Evolutionary conservation across 2,329 filamentous ascomycete species (phyloP), one percentile per base, ranked within the genome.

Genomic region (Amylocarpus encephaloides): DNA sequence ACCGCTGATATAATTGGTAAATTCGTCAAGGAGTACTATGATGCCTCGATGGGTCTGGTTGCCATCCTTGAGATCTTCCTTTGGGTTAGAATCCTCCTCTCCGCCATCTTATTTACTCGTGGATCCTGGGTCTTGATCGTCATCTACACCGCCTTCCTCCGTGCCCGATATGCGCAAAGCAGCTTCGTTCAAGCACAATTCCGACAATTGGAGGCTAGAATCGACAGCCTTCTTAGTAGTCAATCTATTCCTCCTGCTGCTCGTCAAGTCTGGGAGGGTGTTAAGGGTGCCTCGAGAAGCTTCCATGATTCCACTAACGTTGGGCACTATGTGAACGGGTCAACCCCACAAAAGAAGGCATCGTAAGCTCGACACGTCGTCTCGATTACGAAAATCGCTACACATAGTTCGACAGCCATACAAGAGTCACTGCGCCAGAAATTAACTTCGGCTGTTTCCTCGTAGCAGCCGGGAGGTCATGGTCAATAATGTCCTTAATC

Each of bases 21-120:
- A 64, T 98, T 98, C 65, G 90, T 98, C 69, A 97, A 97, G 82
- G 82, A 90, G 68, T 96, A 97, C 80, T 98, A 98, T 68, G 93
- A 98, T 68, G 74, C 81, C 54, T 95, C 89, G 70, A 98, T 98
- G 93, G 88, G 86, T 51, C 75, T 97, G 54, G 93, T 98, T 30
- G 86, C 92, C 34, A 75, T 77, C 42, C 86, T 98, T 52, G 93
- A 98, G 74, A 88, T 97, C 60, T 72, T 80, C 36, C 82, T 97
- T 53, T 94, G 91, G 84, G 74, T 86, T 70, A 89, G 93, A 64
- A 74, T 98, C 49, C 66, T 94, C 43, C 71, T 90, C 48, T 85
- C 88, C 30, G 88, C 89, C 55, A 72, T 97, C 56, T 76, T 94
- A 61, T 97, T 97, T 80, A 83, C 85, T 73, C 88, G 85, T 69